phyloP scores from a whole-genome alignment of 345 rosid species.

The Citrus sp. region DNA sequence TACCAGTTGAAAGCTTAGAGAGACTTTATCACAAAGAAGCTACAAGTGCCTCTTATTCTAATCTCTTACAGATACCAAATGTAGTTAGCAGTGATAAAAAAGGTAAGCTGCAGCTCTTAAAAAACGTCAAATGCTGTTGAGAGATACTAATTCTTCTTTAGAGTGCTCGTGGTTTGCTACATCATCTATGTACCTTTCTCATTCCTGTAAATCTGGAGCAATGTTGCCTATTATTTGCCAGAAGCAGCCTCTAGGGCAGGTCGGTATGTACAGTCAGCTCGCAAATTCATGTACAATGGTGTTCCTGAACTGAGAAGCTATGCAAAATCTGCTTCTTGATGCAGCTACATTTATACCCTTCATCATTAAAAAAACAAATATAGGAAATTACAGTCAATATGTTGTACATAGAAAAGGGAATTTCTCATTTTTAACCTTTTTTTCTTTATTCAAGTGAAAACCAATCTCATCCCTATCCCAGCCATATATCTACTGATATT shows the following conservation, averaged over 20 bases:
- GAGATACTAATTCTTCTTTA: constrained; percentile 25
- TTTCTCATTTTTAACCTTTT: not conserved
- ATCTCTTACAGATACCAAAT: constrained; percentile 33
- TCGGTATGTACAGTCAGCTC: constrained; percentile 45
- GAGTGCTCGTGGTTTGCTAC: constrained; percentile 27
- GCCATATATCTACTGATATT: not conserved
- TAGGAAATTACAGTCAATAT: not conserved
- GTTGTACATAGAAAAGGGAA: not conserved
- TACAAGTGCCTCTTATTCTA: constrained; percentile 16
- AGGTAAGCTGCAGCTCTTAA: constrained; percentile 19
- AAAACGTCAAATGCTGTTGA: constrained; percentile 24
- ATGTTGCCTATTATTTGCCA: constrained; percentile 46
- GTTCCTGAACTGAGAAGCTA: constrained; percentile 38
- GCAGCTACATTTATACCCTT: not conserved
- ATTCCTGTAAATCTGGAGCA: constrained; percentile 43
- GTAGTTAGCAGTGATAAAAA: constrained; percentile 17
- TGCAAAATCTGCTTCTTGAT: not conserved
- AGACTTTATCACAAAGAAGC: constrained; percentile 45
- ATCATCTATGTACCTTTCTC: constrained; percentile 35
- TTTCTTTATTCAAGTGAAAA: not conserved
- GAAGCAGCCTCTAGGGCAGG: constrained; percentile 52
- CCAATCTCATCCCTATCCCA: too few relatives aligned
- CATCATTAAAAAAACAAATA: not conserved
- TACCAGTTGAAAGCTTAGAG: constrained; percentile 30
- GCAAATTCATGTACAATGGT: constrained; percentile 45